These are phyloP conservation scores for Claviceps spartinae DNA, from an alignment of 2,329 filamentous ascomycete genomes.

Conservation along the genomic window DNA sequence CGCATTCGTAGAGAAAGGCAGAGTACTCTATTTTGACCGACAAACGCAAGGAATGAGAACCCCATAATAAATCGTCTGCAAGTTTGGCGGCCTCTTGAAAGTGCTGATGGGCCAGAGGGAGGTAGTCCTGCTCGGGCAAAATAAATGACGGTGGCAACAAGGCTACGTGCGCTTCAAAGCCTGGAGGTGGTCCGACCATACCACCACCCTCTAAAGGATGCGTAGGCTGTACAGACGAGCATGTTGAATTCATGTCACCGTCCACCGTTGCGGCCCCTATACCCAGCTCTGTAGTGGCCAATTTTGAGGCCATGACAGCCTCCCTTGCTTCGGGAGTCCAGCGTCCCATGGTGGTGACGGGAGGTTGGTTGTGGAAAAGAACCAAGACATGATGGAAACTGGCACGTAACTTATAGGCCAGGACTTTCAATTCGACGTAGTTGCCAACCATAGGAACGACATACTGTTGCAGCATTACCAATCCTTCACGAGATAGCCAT, in stretches of 20 bases:
- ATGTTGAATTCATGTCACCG: slow-evolving; percentile 25
- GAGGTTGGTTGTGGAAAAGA: slow-evolving; percentile 83
- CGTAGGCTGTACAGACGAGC: slow-evolving; percentile 33
- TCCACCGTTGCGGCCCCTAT: slow-evolving; percentile 31
- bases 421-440: slow-evolving; percentile 72
- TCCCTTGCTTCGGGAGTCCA: slow-evolving; percentile 32
- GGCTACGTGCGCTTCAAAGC: slow-evolving; percentile 30
- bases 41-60: slow-evolving; percentile 77
- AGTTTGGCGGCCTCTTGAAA: slow-evolving; percentile 67
- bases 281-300: slow-evolving; percentile 29
- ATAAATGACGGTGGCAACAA: slow-evolving; percentile 55
- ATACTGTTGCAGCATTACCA: slow-evolving; percentile 76
- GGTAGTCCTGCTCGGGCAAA: slow-evolving; percentile 65
- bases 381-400: slow-evolving; percentile 97
- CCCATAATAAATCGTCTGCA: slow-evolving; percentile 64
- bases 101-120: slow-evolving; percentile 65
- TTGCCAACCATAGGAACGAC: slow-evolving; percentile 72
- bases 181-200: slow-evolving; percentile 42
- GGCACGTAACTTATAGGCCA: slow-evolving; percentile 81
- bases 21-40: slow-evolving; percentile 87
- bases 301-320: slow-evolving; percentile 16
- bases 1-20: slow-evolving; percentile 86
- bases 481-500: slow-evolving; percentile 86
- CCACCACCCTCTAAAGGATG: slow-evolving; percentile 39
- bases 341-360: slow-evolving; percentile 49